Evolutionary conservation across 1,284 basidiomycete species (phyloP).

Genomic region (Takashimella tepidaria): DNA sequence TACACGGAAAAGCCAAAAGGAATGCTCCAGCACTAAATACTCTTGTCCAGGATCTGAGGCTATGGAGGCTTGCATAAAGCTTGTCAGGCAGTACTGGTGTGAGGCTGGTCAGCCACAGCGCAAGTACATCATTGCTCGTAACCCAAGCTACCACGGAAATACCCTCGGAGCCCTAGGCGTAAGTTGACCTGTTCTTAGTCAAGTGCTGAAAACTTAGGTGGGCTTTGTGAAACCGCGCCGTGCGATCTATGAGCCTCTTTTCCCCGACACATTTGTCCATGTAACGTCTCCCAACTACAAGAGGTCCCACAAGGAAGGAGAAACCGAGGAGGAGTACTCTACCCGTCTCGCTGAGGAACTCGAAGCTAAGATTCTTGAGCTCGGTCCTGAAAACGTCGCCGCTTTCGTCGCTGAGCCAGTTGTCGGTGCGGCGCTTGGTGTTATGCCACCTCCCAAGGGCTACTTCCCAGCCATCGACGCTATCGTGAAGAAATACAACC

Average conservation of each 20-base stretch:
- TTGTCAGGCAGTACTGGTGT: constrained; percentile 44
- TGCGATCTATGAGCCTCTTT: constrained; percentile 56
- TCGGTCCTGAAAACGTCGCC: constrained; percentile 69
- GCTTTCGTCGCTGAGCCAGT: constrained; percentile 43
- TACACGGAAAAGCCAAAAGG: background rate
- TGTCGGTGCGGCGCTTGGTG: constrained; percentile 72
- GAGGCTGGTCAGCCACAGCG: constrained; percentile 65
- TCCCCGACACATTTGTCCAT: constrained; percentile 23
- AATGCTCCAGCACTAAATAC: background rate
- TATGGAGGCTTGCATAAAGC: constrained; percentile 31
- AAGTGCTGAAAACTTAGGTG: constrained; percentile 15
- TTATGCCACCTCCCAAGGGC: constrained; percentile 32
- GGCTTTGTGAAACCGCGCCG: constrained; percentile 22
- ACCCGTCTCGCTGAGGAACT: constrained; percentile 68
- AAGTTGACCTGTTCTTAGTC: constrained; percentile 2
- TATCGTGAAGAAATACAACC: constrained; percentile 75
- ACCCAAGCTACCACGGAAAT: constrained; percentile 78
- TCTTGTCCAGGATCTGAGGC: constrained; percentile 27
- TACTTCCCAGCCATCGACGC: constrained; percentile 63
- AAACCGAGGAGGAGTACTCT: constrained; percentile 73
- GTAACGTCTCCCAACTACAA: constrained; percentile 64
- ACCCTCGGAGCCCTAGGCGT: constrained; percentile 53
- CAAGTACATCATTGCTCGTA: constrained; percentile 70
- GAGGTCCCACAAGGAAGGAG: constrained; percentile 61
- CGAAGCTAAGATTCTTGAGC: constrained; percentile 72